Evolutionary conservation across 1,284 basidiomycete species (phyloP).

Genomic region (Dichomitus squalens): DNA sequence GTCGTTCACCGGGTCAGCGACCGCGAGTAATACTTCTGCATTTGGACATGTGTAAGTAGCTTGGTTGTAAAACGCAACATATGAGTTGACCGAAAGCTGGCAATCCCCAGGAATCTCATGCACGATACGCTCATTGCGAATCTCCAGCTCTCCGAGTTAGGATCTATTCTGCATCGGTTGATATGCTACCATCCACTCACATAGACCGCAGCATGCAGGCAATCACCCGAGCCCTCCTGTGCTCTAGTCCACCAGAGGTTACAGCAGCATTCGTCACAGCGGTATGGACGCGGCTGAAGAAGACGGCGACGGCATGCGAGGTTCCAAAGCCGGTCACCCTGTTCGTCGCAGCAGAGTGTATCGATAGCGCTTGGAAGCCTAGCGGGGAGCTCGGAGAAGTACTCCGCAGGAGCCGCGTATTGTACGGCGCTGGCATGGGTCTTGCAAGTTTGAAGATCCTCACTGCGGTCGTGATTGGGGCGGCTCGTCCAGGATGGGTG

Average conservation of each 20-base stretch:
- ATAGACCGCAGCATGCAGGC: slow-evolving; percentile 58
- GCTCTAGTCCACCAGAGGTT: slow-evolving; percentile 62
- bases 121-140: slow-evolving; percentile 81
- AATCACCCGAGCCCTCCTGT: slow-evolving; percentile 65
- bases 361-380: slow-evolving; percentile 42
- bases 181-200: slow-evolving; percentile 1
- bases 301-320: slow-evolving; percentile 46
- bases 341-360: slow-evolving; percentile 44
- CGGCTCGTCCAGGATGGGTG: slow-evolving; percentile 64
- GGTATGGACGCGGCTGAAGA: slow-evolving; percentile 60
- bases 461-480: slow-evolving; percentile 54
- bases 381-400: slow-evolving; percentile 52
- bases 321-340: slow-evolving; percentile 37
- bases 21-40: not conserved
- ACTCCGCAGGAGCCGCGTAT: slow-evolving; percentile 57
- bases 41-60: slow-evolving; percentile 57
- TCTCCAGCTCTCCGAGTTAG: slow-evolving; percentile 68
- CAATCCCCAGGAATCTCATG: slow-evolving; percentile 69
- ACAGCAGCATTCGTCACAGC: slow-evolving; percentile 61
- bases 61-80: not conserved
- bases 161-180: slow-evolving; percentile 13
- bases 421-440: slow-evolving; percentile 78
- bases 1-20: not conserved
- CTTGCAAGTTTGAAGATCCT: slow-evolving; percentile 61
- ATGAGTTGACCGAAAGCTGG: slow-evolving; percentile 5